Conservation (phyloP, 495 filamentous ascomycete species). For the Podospora tetraspora region DNA sequence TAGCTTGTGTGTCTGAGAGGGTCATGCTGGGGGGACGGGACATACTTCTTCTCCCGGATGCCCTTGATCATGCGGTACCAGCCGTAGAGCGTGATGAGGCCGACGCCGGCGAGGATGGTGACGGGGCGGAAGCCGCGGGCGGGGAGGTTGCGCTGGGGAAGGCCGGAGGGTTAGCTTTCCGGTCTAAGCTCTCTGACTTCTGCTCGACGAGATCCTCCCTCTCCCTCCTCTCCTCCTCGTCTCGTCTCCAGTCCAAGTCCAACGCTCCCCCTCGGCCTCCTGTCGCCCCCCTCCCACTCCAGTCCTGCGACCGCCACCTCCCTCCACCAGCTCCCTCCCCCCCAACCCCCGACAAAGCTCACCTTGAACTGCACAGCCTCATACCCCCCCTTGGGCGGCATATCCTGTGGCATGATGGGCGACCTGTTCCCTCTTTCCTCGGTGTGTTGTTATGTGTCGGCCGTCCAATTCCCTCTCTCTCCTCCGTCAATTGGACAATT, state of each 20-base stretch:
- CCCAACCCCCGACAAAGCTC: slow-evolving; percentile 23
- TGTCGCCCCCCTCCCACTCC: not conserved
- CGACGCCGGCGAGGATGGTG: slow-evolving; percentile 68
- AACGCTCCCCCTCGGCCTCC: not conserved
- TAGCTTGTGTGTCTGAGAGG: not conserved
- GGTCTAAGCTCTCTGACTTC: not conserved
- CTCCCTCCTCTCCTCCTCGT: not conserved
- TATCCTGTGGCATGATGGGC: slow-evolving; percentile 71
- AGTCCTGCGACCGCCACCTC: not conserved
- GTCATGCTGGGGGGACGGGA: not conserved
- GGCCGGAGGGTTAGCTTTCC: slow-evolving; percentile 12
- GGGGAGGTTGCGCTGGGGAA: slow-evolving; percentile 77
- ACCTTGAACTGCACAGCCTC: slow-evolving; percentile 94
- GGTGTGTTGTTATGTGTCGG: not conserved
- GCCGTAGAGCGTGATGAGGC: slow-evolving; percentile 75
- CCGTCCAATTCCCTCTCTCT: not conserved
- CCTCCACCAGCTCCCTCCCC: not conserved
- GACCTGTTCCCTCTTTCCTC: slow-evolving; percentile 8
- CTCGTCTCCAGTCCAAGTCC: not conserved
- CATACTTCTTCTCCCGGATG: slow-evolving; percentile 77
- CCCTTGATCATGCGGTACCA: slow-evolving; percentile 77
- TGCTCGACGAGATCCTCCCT: no score
- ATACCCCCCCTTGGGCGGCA: slow-evolving; percentile 92
- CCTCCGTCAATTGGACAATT: not conserved
- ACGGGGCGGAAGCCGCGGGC: slow-evolving; percentile 82